A percentile compares a stretch with the other conserved stretches of the same genome.
Conservation (phyloP, 345 rosid genomes). For the Heritiera littoralis region DNA sequence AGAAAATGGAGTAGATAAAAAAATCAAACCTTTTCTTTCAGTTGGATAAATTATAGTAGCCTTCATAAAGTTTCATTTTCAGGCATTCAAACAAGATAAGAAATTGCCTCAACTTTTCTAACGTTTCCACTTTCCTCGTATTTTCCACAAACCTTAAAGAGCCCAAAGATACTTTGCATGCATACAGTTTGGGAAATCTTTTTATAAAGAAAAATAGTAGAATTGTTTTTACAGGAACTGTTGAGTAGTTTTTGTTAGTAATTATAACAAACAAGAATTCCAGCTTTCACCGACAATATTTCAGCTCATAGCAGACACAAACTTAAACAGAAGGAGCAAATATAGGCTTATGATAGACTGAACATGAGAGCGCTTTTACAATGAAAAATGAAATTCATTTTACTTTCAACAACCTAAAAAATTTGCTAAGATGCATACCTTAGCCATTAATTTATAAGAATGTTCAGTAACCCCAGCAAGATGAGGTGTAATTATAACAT, state of each 20-base stretch:
- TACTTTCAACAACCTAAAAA: not conserved
- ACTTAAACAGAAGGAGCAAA: not conserved
- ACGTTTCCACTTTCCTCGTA: not conserved
- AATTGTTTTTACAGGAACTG: not conserved
- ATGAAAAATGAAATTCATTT: not conserved
- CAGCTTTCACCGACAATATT: not conserved
- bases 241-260: not conserved
- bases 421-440: conserved; percentile 48
- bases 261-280: not conserved
- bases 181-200: not conserved
- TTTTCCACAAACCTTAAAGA: not conserved
- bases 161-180: not conserved
- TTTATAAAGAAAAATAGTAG: not conserved
- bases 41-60: too few species aligned
- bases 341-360: not conserved
- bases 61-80: too few species aligned
- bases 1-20: too few species aligned
- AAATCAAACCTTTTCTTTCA: too few species aligned
- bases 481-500: conserved; percentile 83
- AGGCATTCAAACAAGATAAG: too few species aligned
- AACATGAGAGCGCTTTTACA: not conserved
- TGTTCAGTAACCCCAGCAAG: conserved; percentile 75
- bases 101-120: not conserved
- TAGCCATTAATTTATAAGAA: conserved; percentile 78
- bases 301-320: too few species aligned